Evolutionary conservation across 73 alveolate genomes (phyloP), one percentile per base, ranked within the genome.

Genomic region (Stentor coeruleus): DNA sequence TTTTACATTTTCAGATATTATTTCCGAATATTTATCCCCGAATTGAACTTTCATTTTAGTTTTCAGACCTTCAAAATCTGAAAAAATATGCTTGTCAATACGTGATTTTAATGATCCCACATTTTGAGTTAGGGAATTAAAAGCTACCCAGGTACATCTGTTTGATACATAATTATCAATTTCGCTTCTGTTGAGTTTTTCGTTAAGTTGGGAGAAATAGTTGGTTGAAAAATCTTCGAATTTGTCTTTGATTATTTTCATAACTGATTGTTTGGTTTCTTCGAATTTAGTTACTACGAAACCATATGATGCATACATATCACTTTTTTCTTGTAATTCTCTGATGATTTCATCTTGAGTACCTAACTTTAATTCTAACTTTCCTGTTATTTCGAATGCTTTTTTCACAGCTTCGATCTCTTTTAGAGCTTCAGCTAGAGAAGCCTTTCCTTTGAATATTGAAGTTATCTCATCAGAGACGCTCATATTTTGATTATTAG

Each of bases 21-120:
- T 31, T 20, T 20, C 37, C 0, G 36, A 14, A 20, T 20, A 26
- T 40, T 20, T 66, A 11, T 33, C n/a, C 14, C 49, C n/a, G 39
- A 49, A 20, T 66, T 66, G 49, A 1, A 66, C 14, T 66, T 66
- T 66, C 36, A 66, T 66, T 33, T 66, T 66, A 20, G 79, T 33
- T 33, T 66, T 66, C 42, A 66, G 39, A 28, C 79, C 79, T 66
- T 66, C 79, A 2, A 66, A 66, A 33, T 66, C 79, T 11, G 79
- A 66, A 20, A 66, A 66, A 2, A 66, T 66, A 31, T 66, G 79
- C 2, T 66, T 66, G 36, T 66, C 79, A 14, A 66, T 20, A 15
- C 79, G 79, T 20, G 79, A 26, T 2, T 66, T 66, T 33, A 66
- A 66, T 28, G 20, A 14, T 2, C 42, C 79, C 39, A 66, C 2